Percentiles rank a stretch among this genome's conserved stretches.
phyloP scores from a whole-genome alignment of 2,329 filamentous ascomycete genomes.

The Fusarium sarcochroum region DNA sequence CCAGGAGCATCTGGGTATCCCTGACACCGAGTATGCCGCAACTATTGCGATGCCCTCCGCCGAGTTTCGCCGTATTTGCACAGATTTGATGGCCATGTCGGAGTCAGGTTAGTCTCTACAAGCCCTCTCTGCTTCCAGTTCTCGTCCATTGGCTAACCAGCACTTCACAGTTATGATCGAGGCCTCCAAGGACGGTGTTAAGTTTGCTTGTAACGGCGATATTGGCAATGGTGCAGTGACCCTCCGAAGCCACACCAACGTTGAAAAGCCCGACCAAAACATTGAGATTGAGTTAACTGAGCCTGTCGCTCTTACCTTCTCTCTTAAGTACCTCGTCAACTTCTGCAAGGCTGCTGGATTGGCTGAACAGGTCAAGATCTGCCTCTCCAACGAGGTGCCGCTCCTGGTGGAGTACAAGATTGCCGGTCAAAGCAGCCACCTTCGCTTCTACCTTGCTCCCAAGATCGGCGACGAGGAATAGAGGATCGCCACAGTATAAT shows the following conservation, averaged over 20 bases:
- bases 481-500: constrained; percentile 22
- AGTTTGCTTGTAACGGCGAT: constrained; percentile 93
- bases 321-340: constrained; percentile 99
- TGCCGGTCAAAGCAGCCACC: constrained; percentile 87
- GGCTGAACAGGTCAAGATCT: constrained; percentile 87
- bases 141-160: constrained; percentile 7
- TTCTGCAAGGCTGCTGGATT: constrained; percentile 98
- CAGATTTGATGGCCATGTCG: constrained; percentile 90
- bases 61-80: constrained; percentile 96
- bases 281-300: constrained; percentile 93
- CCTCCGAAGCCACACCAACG: constrained; percentile 86
- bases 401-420: constrained; percentile 93
- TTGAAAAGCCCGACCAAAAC: constrained; percentile 89
- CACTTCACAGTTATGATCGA: constrained; percentile 84
- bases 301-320: constrained; percentile 95
- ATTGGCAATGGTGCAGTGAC: constrained; percentile 97
- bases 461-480: constrained; percentile 66
- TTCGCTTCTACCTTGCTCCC: constrained; percentile 97
- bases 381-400: constrained; percentile 95
- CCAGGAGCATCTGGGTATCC: constrained; percentile 98
- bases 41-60: constrained; percentile 88
- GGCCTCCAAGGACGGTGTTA: constrained; percentile 96
- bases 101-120: constrained; percentile 82
- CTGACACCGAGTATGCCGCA: constrained; percentile 97
- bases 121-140: not conserved